phyloP scores from a whole-genome alignment of 352 stramenopile genomes.

The Pythium apleroticum region DNA sequence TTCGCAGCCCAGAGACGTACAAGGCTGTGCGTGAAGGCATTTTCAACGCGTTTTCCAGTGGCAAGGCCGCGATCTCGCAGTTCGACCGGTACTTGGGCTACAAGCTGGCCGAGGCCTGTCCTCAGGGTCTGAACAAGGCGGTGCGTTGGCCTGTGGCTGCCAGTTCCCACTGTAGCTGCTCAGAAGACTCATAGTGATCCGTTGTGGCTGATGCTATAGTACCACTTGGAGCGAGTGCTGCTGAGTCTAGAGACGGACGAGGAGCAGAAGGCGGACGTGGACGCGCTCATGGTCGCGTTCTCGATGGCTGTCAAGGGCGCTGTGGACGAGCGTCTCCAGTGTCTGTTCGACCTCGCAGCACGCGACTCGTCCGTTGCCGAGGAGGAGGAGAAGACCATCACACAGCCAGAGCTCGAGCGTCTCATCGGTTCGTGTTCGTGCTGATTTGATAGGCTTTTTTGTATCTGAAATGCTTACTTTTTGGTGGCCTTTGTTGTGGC shows the following conservation, averaged over 20 bases:
- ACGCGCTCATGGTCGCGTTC: slow-evolving; percentile 78
- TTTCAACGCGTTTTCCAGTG: slow-evolving; percentile 52
- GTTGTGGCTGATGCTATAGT: slow-evolving; percentile 26
- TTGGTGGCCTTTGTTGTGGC: background rate
- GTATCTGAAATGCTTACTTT: background rate
- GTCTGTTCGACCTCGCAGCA: slow-evolving; percentile 70
- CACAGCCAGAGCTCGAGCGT: slow-evolving; percentile 56
- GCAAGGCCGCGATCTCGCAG: slow-evolving; percentile 68
- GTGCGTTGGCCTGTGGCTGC: slow-evolving; percentile 19
- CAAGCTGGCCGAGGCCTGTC: slow-evolving; percentile 58
- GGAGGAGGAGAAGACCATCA: slow-evolving; percentile 47
- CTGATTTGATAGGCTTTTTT: background rate
- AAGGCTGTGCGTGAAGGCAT: slow-evolving; percentile 50
- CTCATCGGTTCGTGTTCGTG: slow-evolving; percentile 36
- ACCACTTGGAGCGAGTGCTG: slow-evolving; percentile 78
- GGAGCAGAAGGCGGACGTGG: slow-evolving; percentile 60
- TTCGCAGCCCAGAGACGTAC: slow-evolving; percentile 47
- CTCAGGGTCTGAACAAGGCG: slow-evolving; percentile 60
- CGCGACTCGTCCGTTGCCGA: slow-evolving; percentile 33
- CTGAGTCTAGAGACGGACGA: slow-evolving; percentile 59
- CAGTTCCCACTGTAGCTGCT: background rate
- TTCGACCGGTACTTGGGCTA: slow-evolving; percentile 81
- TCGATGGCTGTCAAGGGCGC: slow-evolving; percentile 79
- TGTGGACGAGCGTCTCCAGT: slow-evolving; percentile 65
- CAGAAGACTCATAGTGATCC: too few relatives aligned